Evolutionary conservation across 2,329 filamentous ascomycete species (phyloP).

Genomic region (Mycosphaerella sp.): DNA sequence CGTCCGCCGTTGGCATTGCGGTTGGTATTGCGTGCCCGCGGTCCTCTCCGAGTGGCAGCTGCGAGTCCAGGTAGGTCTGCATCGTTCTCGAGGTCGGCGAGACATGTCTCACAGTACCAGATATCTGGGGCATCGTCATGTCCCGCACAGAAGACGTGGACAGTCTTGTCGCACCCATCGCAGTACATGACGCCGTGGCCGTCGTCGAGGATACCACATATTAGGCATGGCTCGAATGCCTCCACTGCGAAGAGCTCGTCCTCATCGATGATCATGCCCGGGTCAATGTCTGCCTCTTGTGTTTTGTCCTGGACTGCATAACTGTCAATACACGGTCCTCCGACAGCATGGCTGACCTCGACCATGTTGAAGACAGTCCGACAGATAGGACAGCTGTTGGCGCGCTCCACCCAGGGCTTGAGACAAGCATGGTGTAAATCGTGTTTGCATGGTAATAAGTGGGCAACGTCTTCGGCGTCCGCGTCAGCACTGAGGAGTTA

Average conservation of each 20-base stretch:
- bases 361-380: conserved; percentile 86
- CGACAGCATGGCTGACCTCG: conserved; percentile 70
- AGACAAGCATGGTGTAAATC: conserved; percentile 88
- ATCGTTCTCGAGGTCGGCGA: conserved; percentile 31
- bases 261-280: conserved; percentile 65
- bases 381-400: conserved; percentile 97
- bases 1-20: conserved; percentile 13
- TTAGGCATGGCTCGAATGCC: conserved; percentile 64
- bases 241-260: conserved; percentile 54
- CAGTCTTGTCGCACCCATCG: conserved; percentile 81
- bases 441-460: conserved; percentile 74
- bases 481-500: conserved; percentile 26
- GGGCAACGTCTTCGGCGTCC: conserved; percentile 53
- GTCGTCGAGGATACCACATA: conserved; percentile 75
- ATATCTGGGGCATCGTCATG: conserved; percentile 52
- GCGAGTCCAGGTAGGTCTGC: conserved; percentile 26
- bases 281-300: conserved; percentile 84
- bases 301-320: conserved; percentile 72
- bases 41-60: conserved; percentile 23
- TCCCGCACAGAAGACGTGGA: conserved; percentile 87
- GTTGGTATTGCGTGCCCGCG: conserved; percentile 20
- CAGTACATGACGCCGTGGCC: conserved; percentile 83
- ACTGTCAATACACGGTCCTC: conserved; percentile 55
- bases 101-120: conserved; percentile 90
- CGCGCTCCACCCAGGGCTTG: conserved; percentile 89